A percentile compares a stretch with the other conserved stretches of the same genome.
phyloP scores from a whole-genome alignment of 1,284 basidiomycete species.

The Termitomyces sp. region DNA sequence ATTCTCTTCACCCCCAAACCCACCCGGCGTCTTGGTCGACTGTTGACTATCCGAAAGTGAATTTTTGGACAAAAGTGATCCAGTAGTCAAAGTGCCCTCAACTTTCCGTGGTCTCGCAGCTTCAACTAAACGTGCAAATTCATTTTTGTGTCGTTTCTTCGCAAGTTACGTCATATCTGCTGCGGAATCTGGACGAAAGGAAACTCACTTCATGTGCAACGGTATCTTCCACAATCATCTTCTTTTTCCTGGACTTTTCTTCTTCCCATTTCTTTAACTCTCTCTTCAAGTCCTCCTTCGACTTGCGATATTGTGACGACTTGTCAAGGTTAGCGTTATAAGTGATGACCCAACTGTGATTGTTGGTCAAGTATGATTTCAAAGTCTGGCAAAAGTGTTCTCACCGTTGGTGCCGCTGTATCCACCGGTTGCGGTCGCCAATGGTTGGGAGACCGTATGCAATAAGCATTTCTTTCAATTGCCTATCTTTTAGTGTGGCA shows the following conservation, averaged over 20 bases:
- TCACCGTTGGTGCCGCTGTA: constrained; percentile 58
- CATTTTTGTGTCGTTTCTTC: constrained; percentile 41
- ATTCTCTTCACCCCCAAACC: constrained; percentile 9
- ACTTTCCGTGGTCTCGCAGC: constrained; percentile 28
- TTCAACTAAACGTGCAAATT: constrained; percentile 40
- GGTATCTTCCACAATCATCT: constrained; percentile 39
- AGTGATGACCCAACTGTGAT: constrained; percentile 57
- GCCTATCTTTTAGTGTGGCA: constrained; percentile 55
- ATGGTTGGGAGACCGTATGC: constrained; percentile 46
- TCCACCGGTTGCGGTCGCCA: constrained; percentile 49
- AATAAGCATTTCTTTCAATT: constrained; percentile 52
- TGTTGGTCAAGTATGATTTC: neutral
- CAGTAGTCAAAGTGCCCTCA: neutral
- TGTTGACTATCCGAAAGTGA: neutral
- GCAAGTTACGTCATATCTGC: constrained; percentile 1
- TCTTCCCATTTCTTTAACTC: constrained; percentile 62
- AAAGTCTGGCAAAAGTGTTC: neutral
- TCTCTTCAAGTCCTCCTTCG: constrained; percentile 40
- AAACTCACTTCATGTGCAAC: constrained; percentile 44
- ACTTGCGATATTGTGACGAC: constrained; percentile 40
- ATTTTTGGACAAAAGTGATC: neutral
- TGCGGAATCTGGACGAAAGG: neutral
- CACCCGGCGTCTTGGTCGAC: neutral
- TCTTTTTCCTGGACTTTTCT: constrained; percentile 38
- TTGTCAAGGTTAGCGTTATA: constrained; percentile 71